Base-by-base conservation (phyloP, 2,329 filamentous ascomycete species). In the Monilinia fructicola region DNA sequence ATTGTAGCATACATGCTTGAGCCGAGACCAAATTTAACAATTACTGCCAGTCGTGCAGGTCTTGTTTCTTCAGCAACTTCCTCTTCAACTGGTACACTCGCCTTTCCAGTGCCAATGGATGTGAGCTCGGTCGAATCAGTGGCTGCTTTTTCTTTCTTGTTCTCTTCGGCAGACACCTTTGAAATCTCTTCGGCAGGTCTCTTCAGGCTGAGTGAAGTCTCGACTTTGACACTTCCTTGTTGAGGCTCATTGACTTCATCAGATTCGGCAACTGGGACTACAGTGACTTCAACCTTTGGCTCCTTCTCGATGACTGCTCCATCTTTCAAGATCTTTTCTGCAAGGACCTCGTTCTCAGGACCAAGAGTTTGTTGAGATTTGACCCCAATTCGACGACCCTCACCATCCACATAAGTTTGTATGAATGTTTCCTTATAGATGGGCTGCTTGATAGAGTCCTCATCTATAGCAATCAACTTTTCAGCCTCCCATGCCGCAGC, bases 1-100 rank as follows among this genome's bases (percentile, higher is more conserved):
- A 96, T 91, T 0, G 92, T 96, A 0, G 92, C 92, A 79, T 96
- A 96, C 74, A 92, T 90, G 74, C 90, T 93, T 59, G 88, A 87
- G 1, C 87, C 90, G 38, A 96, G 82, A 75, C 92, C 88, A 78
- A 96, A 85, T 76, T 87, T 92, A 72, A 95, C 77, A 35, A 91
- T 78, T 0, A 92, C 82, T 0, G 88, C 91, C 23, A 91, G 79
- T 74, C 90, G 89, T 61, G 69, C 60, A 66, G 65, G 61, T 59
- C 18, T 44, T n/a, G 35, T 10, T 28, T 58, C 60, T 28, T 53
- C 59, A 4, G 23, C 14, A 48, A 31, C 48, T 55, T 23, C 50
- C 18, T 55, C 52, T 1, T 7, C 35, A 40, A 5, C 18, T 53
- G 53, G 58, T 52, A 16, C n/a, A 18, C n/a, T n/a, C 40, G 28